phyloP scores from a whole-genome alignment of 2,329 filamentous ascomycete genomes.

The Graphilbum fragrans region DNA sequence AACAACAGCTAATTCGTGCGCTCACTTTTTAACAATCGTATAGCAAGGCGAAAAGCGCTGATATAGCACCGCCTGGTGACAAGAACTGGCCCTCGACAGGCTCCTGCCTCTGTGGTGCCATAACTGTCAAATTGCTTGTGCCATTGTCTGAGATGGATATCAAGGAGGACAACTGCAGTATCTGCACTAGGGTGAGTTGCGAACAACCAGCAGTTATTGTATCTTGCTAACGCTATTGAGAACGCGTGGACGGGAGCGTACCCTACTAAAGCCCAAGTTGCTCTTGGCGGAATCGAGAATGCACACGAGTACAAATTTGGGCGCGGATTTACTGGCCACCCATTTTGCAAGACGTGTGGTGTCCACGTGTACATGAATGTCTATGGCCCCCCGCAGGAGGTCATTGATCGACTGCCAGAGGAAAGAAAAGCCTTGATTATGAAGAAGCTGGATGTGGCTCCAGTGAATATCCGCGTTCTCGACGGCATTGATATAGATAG shows the following conservation, averaged over 20 bases:
- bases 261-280: conserved; percentile 2
- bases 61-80: too few relatives aligned
- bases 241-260: conserved; percentile 9
- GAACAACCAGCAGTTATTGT: too few relatives aligned
- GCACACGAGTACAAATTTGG: conserved; percentile 8
- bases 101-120: conserved; percentile 7
- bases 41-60: not conserved
- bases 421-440: conserved; percentile 4
- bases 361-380: conserved; percentile 9
- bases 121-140: conserved; percentile 4
- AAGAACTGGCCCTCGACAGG: conserved; percentile 2
- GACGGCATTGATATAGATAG: conserved; percentile 1
- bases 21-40: too few relatives aligned
- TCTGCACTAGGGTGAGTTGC: conserved; percentile 5
- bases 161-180: conserved; percentile 11
- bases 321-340: conserved; percentile 7
- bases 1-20: not conserved
- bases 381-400: conserved; percentile 6
- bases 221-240: not conserved
- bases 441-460: conserved; percentile 6
- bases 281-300: conserved; percentile 3
- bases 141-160: conserved; percentile 1
- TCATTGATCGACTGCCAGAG: conserved; percentile 3
- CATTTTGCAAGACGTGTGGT: conserved; percentile 10
- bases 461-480: conserved; percentile 7